Percentiles rank a stretch among this genome's conserved stretches.
Conservation (phyloP, 257 asterid genomes). For the Solanum dulcamara region DNA sequence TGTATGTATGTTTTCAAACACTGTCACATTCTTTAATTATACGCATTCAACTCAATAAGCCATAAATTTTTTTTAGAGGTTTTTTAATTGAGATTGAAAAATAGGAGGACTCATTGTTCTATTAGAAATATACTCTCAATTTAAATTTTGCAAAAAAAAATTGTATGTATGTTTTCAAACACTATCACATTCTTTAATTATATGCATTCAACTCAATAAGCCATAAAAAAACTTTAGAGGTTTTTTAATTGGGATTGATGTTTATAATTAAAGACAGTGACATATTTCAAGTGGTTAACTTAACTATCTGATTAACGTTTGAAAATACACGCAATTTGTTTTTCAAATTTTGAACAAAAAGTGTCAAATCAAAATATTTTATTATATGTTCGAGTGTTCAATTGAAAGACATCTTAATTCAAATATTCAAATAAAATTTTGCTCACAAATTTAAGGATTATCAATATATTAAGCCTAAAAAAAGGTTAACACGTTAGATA, state of each 20-base stretch:
- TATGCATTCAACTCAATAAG: too few relatives aligned
- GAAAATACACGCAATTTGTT: neutral
- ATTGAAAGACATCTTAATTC: too few relatives aligned
- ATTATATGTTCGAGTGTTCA: neutral
- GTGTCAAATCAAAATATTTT: neutral
- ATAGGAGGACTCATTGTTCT: too few relatives aligned
- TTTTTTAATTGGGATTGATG: neutral
- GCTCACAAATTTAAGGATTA: too few relatives aligned
- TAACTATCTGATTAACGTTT: too few relatives aligned
- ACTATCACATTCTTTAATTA: neutral
- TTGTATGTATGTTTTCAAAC: neutral
- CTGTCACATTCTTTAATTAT: neutral
- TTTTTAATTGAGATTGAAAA: neutral
- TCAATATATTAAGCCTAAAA: too few relatives aligned
- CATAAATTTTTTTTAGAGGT: fast-evolving
- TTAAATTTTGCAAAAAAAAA: neutral
- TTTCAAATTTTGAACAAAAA: too few relatives aligned
- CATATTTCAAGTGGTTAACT: too few relatives aligned
- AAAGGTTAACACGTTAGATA: too few relatives aligned
- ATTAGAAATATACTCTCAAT: neutral
- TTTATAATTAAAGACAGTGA: neutral
- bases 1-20: neutral
- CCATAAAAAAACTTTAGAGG: too few relatives aligned
- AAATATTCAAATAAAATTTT: too few relatives aligned
- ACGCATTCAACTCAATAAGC: too few relatives aligned